Base-by-base conservation (phyloP, 192 early-diverging fungal species). In the Coemansia aciculifera region DNA sequence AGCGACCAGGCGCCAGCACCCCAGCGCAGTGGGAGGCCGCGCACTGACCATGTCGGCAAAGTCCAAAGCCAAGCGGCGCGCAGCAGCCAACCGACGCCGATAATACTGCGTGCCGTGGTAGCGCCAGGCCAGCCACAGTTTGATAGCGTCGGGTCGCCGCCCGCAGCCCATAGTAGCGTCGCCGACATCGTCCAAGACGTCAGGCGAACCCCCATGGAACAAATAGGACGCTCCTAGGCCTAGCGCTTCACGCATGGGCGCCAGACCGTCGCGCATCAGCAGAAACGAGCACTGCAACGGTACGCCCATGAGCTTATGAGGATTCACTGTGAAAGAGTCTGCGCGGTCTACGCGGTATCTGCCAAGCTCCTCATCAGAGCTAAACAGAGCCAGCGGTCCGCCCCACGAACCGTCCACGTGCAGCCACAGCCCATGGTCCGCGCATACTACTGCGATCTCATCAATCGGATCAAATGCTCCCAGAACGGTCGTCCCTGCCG, bases 371-470 rank as follows among this genome's bases (percentile, higher is more conserved):
- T 72, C 65, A 7, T 77, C 68, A 2, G 83, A 12, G 54, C 54
- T 15, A 5, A 89, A 90, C 75, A 93, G 90, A 7, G 87, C 69
- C 2, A 85, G 78, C 11, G 86, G 87, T 15, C 90, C 90, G 59
- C 92, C 92, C 89, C 90, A 95, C 34, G 89, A 89, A 9, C 86
- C 93, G 62, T 95, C 93, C 10, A 92, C 80, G 62, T 95, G 92
- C 40, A 93, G 70, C 89, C 92, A 92, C 59, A 89, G 79, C 21
- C 79, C 78, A 64, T 85, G 87, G 34, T 85, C 84, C 63, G 77
- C 79, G 32, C 90, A 87, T 48, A 91, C 79, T 19, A 43, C 68
- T 0, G 84, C 85, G 37, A 91, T 89, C 19, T 67, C 81, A 2
- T 69, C 71, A 24, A 93, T 76, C 6, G 89, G 89, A 64, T 95